Conservation (phyloP, 306 rosid species). For the Bauhinia variegata region DNA sequence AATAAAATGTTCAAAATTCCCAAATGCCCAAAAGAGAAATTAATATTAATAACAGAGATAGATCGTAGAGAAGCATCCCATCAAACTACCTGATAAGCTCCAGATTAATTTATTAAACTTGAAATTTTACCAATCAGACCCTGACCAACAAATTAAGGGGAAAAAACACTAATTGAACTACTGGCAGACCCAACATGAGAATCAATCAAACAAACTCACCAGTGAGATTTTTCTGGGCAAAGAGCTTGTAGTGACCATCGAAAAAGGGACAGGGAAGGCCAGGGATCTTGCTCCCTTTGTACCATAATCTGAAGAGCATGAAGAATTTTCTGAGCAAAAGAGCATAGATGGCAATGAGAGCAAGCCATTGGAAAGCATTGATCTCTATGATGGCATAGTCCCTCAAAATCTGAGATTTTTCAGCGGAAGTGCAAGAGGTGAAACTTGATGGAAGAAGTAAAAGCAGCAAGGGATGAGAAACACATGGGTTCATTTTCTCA, state of each 20-base stretch:
- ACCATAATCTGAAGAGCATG: slow-evolving; percentile 51
- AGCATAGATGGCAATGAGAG: slow-evolving; percentile 51
- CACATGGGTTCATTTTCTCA: slow-evolving; percentile 58
- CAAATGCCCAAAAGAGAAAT: neutral
- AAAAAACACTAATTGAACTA: neutral
- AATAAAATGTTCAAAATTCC: neutral
- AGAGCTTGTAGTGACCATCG: slow-evolving; percentile 56
- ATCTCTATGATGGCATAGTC: slow-evolving; percentile 65
- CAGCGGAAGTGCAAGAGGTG: slow-evolving; percentile 11
- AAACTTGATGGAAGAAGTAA: slow-evolving; percentile 44
- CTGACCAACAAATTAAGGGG: neutral
- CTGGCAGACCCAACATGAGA: neutral
- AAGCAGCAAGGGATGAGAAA: slow-evolving; percentile 29
- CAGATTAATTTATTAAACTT: neutral
- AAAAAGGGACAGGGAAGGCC: slow-evolving; percentile 68
- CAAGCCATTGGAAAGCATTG: slow-evolving; percentile 78
- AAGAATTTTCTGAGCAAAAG: slow-evolving; percentile 49
- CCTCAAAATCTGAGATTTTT: slow-evolving; percentile 39
- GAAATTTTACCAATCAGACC: neutral
- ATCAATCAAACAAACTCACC: slow-evolving; percentile 35
- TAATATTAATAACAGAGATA: neutral
- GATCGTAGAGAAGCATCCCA: neutral
- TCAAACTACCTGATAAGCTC: neutral
- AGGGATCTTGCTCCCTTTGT: slow-evolving; percentile 50
- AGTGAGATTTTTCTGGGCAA: slow-evolving; percentile 53